These are phyloP conservation scores for Aspergillus ustus DNA, from an alignment of 2,329 filamentous ascomycete genomes.

Conservation along the genomic window DNA sequence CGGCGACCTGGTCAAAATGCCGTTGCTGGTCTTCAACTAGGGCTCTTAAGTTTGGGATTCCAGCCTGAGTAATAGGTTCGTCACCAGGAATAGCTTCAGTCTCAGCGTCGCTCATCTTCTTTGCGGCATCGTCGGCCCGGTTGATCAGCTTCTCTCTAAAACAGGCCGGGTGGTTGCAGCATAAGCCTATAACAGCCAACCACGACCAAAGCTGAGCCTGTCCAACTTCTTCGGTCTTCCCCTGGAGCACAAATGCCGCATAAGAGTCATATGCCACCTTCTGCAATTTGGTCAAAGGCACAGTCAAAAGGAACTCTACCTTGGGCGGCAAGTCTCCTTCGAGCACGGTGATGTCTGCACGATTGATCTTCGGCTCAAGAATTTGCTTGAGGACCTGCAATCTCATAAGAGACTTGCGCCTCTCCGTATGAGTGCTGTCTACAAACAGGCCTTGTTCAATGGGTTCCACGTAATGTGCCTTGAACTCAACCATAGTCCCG, in stretches of 20 bases:
- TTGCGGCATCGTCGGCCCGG: conserved; percentile 32
- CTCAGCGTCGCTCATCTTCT: conserved; percentile 23
- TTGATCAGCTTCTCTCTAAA: conserved; percentile 56
- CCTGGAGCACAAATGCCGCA: conserved; percentile 46
- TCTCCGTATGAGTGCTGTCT: conserved; percentile 64
- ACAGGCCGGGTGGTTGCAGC: conserved; percentile 63
- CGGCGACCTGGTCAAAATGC: conserved; percentile 36
- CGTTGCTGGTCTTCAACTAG: conserved; percentile 39
- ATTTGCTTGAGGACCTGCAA: conserved; percentile 72
- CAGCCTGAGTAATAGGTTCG: conserved; percentile 42
- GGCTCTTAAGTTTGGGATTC: conserved; percentile 38
- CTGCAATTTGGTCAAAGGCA: conserved; percentile 72
- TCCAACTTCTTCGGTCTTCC: conserved; percentile 36
- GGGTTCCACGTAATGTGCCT: conserved; percentile 68
- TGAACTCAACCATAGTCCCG: conserved; percentile 71
- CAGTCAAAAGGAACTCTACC: conserved; percentile 77
- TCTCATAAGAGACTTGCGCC: conserved; percentile 66
- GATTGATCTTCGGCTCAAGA: conserved; percentile 77
- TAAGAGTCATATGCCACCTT: conserved; percentile 63
- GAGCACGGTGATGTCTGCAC: conserved; percentile 71
- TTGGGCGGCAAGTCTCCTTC: conserved; percentile 72
- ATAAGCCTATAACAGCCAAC: conserved; percentile 57
- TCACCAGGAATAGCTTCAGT: conserved; percentile 23
- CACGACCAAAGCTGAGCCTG: conserved; percentile 59
- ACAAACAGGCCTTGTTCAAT: conserved; percentile 73